Evolutionary conservation across 768 basidiomycete species (phyloP).

Genomic region (Leucocoprinus sp.): DNA sequence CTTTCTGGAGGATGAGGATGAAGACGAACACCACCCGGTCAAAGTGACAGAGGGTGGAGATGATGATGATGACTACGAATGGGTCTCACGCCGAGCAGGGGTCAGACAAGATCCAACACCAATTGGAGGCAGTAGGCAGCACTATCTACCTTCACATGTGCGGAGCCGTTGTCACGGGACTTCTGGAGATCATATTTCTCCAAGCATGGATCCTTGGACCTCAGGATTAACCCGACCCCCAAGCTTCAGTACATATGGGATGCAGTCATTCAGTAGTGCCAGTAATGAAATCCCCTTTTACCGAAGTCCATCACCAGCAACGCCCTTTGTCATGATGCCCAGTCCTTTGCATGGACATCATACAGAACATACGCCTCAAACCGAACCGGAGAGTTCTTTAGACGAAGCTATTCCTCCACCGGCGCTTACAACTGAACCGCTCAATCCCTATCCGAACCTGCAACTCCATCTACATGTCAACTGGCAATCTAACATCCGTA

Average conservation of each 20-base stretch:
- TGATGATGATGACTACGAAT: conserved; percentile 76
- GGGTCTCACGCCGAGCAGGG: conserved; percentile 63
- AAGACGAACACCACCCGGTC: conserved; percentile 44
- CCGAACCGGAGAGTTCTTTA: conserved; percentile 8
- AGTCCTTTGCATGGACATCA: conserved; percentile 4
- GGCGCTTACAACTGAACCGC: conserved; percentile 18
- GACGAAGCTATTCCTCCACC: neutral
- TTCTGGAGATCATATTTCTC: conserved; percentile 49
- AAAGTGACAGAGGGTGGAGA: conserved; percentile 44
- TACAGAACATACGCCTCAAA: conserved; percentile 5
- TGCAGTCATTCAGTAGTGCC: conserved; percentile 7
- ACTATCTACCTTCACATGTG: conserved; percentile 66
- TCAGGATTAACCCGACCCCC: conserved; percentile 1
- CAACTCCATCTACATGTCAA: conserved; percentile 82
- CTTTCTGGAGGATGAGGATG: conserved; percentile 81
- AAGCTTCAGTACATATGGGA: neutral
- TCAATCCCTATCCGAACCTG: conserved; percentile 54
- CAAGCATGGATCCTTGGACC: conserved; percentile 9
- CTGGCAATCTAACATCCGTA: conserved; percentile 82
- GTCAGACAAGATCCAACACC: conserved; percentile 34
- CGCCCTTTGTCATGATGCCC: conserved; percentile 22
- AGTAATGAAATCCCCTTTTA: conserved; percentile 22
- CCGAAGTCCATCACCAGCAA: conserved; percentile 26
- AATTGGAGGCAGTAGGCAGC: conserved; percentile 49
- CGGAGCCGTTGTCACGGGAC: conserved; percentile 50